phyloP scores from a whole-genome alignment of 371 early-diverging fungal genomes.

The Saksenaea oblongispora region DNA sequence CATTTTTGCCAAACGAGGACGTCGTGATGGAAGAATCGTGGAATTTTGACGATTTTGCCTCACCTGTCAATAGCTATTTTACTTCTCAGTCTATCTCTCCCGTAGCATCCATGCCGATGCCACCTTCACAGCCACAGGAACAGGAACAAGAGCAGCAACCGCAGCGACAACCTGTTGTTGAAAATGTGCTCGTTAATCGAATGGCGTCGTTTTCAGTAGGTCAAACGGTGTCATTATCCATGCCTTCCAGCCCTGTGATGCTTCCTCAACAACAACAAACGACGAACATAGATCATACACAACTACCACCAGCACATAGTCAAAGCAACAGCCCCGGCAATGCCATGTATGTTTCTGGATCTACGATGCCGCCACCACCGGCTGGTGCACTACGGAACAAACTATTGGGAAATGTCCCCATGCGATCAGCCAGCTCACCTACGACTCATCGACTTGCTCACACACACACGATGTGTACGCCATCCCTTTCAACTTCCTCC shows the following conservation, averaged over 20 bases:
- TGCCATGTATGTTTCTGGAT: conserved; percentile 34
- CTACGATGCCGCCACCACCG: conserved; percentile 45
- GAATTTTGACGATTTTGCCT: conserved; percentile 16
- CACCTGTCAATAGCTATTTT: conserved; percentile 17
- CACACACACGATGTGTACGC: conserved; percentile 1
- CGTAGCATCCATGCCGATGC: conserved; percentile 3
- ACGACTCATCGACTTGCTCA: conserved; percentile 5
- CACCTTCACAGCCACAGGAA: conserved; percentile 6
- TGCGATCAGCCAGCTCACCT: conserved; percentile 12
- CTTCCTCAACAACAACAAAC: conserved; percentile 16
- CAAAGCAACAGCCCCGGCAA: conserved; percentile 3
- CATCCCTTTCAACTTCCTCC: conserved; percentile 14
- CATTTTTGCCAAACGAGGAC: conserved; percentile 2
- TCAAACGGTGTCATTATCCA: conserved; percentile 21
- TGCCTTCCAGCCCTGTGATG: conserved; percentile 28
- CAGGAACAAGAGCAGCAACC: conserved; percentile 11
- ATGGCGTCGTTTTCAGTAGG: conserved; percentile 14
- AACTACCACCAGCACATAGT: conserved; percentile 1
- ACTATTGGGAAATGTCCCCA: conserved; percentile 19
- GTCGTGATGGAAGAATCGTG: conserved; percentile 2
- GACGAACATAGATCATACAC: conserved; percentile 1
- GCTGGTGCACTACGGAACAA: conserved; percentile 32
- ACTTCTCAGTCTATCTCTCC: conserved; percentile 6
- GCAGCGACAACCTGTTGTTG: conserved; percentile 14
- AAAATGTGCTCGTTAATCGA: conserved; percentile 14